Evolutionary conservation across 192 early-diverging fungal species (phyloP).

Genomic region (Coemansia sp.): DNA sequence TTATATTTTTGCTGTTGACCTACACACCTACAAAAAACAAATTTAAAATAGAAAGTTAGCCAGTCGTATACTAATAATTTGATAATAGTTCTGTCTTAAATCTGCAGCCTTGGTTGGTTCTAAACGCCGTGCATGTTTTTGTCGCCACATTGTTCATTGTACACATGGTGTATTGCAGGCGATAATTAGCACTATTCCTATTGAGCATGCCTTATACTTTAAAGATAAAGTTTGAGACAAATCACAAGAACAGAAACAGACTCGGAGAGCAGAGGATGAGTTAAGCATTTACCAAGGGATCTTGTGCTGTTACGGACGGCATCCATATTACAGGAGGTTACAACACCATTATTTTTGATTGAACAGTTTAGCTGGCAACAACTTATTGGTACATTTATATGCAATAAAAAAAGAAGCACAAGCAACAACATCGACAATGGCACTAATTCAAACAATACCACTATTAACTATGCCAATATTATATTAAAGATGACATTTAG

Average conservation of each 20-base stretch:
- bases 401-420: not conserved
- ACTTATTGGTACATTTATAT: not conserved
- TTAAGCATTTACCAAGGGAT: not conserved
- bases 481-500: not conserved
- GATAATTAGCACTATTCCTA: not conserved
- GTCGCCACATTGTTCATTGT: not conserved
- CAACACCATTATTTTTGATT: not conserved
- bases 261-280: not conserved
- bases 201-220: not conserved
- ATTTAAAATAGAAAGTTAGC: no score
- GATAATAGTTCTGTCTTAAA: no score
- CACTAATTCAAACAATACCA: not conserved
- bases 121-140: no score
- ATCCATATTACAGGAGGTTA: not conserved
- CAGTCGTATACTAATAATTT: no score
- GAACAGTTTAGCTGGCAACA: not conserved
- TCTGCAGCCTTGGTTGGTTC: no score
- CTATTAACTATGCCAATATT: not conserved
- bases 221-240: not conserved
- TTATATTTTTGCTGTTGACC: no score
- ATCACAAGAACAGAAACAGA: not conserved
- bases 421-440: not conserved
- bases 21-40: no score
- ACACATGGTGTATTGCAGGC: not conserved
- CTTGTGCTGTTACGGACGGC: not conserved